Conservation (phyloP, 163 green algal species). For the Coccomyxa subellipsoidea region DNA sequence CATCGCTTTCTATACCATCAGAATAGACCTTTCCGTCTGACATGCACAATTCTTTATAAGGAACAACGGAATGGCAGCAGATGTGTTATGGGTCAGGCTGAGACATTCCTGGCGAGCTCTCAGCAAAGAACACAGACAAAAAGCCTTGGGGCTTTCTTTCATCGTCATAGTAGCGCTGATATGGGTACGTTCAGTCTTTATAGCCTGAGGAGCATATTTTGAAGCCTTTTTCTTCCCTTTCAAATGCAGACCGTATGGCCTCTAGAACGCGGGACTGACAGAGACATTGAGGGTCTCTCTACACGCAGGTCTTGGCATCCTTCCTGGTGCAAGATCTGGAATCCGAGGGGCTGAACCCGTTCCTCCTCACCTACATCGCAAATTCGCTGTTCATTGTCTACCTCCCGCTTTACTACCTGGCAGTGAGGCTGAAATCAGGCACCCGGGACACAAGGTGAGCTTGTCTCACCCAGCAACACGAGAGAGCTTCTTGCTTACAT, state of each 20-base stretch:
- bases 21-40: neutral
- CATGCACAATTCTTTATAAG: neutral
- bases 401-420: slow-evolving; percentile 49
- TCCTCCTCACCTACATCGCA: slow-evolving; percentile 86
- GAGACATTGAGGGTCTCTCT: no score
- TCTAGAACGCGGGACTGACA: no score
- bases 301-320: slow-evolving; percentile 48
- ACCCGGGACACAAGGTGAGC: neutral
- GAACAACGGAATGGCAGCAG: neutral
- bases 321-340: slow-evolving; percentile 78
- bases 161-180: slow-evolving; percentile 61
- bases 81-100: neutral
- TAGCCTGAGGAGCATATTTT: neutral
- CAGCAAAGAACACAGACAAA: neutral
- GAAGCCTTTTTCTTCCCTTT: neutral
- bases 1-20: neutral
- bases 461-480: neutral
- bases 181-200: slow-evolving; percentile 45
- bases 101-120: neutral
- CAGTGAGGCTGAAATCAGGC: neutral
- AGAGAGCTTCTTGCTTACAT: no score
- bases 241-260: neutral
- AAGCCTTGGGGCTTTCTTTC: slow-evolving; percentile 31
- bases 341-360: slow-evolving; percentile 58
- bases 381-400: slow-evolving; percentile 88